Base-by-base conservation (phyloP, 805 yeast genomes). In the Sugiyamaella boreocaroliniensis region DNA sequence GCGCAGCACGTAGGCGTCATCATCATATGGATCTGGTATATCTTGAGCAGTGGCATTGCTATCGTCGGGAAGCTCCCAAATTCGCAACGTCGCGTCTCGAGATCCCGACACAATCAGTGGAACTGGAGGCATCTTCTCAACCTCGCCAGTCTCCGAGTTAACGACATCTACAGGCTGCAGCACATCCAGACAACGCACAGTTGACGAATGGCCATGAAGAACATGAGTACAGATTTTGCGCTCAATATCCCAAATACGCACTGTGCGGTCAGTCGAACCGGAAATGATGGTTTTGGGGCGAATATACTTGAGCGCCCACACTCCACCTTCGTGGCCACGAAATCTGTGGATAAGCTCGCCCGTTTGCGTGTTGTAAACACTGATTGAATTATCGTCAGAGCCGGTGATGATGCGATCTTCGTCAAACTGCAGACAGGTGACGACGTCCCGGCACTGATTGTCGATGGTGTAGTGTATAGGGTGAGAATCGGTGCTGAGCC, bases 261-360 rank as follows among this genome's bases (percentile, higher is more conserved):
- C 95, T 0, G 96, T 84, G 60, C 97, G 78, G 69, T 93, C 99
- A 0, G 97, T 92, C 1, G 96, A 85, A 0, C 98, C 99, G 55
- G 95, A 86, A 0, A 92, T 96, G 45, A 93, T 74, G 8, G 89
- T 88, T 51, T 68, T 69, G n/a, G 63, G 61, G 19, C 87, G 89
- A 51, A 79, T 75, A 64, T 89, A 90, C 68, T 92, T 89, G 66
- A 93, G 76, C 0, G 99, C 98, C 99, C 99, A 93, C 4, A 93
- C 99, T 41, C 99, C 99, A 45, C 99, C 99, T 51, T 86, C 95
- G 65, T 93, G 99, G 7, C 97, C 97, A 43, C 76, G 74, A 44
- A 93, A 74, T 5, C 82, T 81, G 43, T 77, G 73, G 8, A 82
- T 62, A 49, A 84, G 73, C 43, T 72, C 71, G 4, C 97, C 97